A percentile compares a stretch with the other conserved stretches of the same genome.
Evolutionary conservation across 352 stramenopile genomes (phyloP).

Genomic region (Aphanomyces cochlioides): DNA sequence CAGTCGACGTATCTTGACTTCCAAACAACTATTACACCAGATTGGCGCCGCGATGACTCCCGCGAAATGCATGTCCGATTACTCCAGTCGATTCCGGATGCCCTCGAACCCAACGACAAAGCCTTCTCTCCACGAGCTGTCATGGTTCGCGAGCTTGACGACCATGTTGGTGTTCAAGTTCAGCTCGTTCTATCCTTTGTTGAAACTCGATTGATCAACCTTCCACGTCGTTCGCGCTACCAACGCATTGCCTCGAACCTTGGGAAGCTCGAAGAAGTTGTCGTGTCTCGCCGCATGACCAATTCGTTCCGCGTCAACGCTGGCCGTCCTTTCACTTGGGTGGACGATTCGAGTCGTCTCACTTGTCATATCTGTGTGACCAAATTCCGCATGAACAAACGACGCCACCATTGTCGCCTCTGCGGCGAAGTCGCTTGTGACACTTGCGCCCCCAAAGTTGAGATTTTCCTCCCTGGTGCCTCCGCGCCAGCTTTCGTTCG

Average conservation of each 20-base stretch:
- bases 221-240: constrained; percentile 50
- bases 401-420: constrained; percentile 71
- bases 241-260: constrained; percentile 59
- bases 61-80: constrained; percentile 60
- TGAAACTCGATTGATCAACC: constrained; percentile 51
- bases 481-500: constrained; percentile 48
- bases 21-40: constrained; percentile 66
- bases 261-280: constrained; percentile 58
- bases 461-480: constrained; percentile 60
- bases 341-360: constrained; percentile 56
- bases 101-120: constrained; percentile 48
- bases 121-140: constrained; percentile 46
- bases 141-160: constrained; percentile 53
- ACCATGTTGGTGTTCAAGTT: constrained; percentile 49
- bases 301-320: constrained; percentile 49
- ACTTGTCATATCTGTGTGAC: constrained; percentile 59
- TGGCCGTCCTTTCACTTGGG: constrained; percentile 39
- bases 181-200: constrained; percentile 73
- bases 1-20: constrained; percentile 74
- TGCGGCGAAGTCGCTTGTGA: constrained; percentile 76
- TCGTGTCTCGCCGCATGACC: constrained; percentile 65
- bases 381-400: constrained; percentile 64
- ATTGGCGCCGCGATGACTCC: constrained; percentile 53
- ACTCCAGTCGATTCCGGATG: constrained; percentile 58
- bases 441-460: constrained; percentile 77